Conservation (phyloP, 2,329 filamentous ascomycete genomes). For the Pseudogymnoascus verrucosus region DNA sequence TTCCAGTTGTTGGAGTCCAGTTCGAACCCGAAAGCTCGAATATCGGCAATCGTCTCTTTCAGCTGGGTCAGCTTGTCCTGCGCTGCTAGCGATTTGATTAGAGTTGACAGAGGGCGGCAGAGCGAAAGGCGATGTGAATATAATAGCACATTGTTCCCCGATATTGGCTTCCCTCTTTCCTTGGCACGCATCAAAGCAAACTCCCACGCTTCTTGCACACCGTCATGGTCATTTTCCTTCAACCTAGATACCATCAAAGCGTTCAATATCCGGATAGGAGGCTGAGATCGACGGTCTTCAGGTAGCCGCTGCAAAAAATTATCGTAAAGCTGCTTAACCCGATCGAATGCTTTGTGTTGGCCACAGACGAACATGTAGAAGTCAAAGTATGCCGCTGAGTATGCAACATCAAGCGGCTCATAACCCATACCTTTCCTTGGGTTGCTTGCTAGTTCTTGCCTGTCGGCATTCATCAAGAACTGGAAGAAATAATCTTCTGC, state of each 20-base stretch:
- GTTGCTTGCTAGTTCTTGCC: slow-evolving; percentile 20
- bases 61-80: slow-evolving; percentile 47
- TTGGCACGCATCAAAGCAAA: slow-evolving; percentile 47
- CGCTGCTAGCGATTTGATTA: slow-evolving; percentile 41
- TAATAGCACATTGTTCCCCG: slow-evolving; percentile 16
- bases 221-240: slow-evolving; percentile 46
- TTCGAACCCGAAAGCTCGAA: slow-evolving; percentile 56
- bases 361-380: slow-evolving; percentile 49
- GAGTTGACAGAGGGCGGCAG: slow-evolving; percentile 35
- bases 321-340: slow-evolving; percentile 47
- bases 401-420: slow-evolving; percentile 22
- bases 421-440: slow-evolving; percentile 19
- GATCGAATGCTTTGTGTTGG: slow-evolving; percentile 35
- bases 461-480: slow-evolving; percentile 18
- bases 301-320: slow-evolving; percentile 41
- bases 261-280: slow-evolving; percentile 49
- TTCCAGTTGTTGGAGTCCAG: slow-evolving; percentile 79
- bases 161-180: slow-evolving; percentile 31
- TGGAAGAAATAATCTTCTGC: slow-evolving; percentile 22
- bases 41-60: slow-evolving; percentile 41
- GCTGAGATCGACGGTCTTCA: slow-evolving; percentile 26
- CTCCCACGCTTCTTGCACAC: slow-evolving; percentile 60
- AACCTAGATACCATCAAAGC: slow-evolving; percentile 62
- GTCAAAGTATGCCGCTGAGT: slow-evolving; percentile 38
- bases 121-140: slow-evolving; percentile 33